phyloP scores from a whole-genome alignment of 2,329 filamentous ascomycete genomes.

The Pleurostoma richardsiae region DNA sequence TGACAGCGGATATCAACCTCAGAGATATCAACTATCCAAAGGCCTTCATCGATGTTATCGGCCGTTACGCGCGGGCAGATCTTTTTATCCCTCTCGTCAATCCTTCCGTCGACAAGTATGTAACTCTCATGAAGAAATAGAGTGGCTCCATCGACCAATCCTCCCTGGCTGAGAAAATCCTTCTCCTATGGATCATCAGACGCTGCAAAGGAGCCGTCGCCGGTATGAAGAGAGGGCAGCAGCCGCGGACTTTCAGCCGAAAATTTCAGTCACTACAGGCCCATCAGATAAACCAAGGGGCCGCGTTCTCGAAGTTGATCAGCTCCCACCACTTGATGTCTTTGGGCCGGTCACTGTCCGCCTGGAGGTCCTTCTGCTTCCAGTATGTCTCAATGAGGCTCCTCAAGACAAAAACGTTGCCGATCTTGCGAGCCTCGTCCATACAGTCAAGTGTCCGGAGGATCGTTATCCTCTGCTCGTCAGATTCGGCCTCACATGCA shows the following conservation, averaged over 20 bases:
- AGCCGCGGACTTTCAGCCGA: too few species aligned
- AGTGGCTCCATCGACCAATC: background rate
- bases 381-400: slow-evolving; percentile 37
- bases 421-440: slow-evolving; percentile 34
- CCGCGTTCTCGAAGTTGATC: slow-evolving; percentile 24
- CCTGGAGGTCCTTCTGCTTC: slow-evolving; percentile 37
- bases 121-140: slow-evolving; percentile 1
- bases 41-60: slow-evolving; percentile 31
- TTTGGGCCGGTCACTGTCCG: slow-evolving; percentile 18
- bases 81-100: slow-evolving; percentile 32
- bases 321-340: slow-evolving; percentile 31
- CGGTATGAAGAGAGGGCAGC: too few species aligned
- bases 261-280: too few species aligned
- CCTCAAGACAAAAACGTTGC: slow-evolving; percentile 37
- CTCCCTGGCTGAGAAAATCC: too few species aligned
- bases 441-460: slow-evolving; percentile 34
- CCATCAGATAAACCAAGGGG: slow-evolving; percentile 27
- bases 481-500: slow-evolving; percentile 35
- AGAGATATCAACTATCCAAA: slow-evolving; percentile 31
- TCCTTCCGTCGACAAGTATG: background rate
- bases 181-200: too few species aligned
- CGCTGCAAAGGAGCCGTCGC: too few species aligned
- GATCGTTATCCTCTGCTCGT: slow-evolving; percentile 33
- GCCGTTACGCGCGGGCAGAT: slow-evolving; percentile 32
- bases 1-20: slow-evolving; percentile 47